Percentiles rank a stretch among this genome's conserved stretches.
Evolutionary conservation across 495 filamentous ascomycete genomes (phyloP).

Genomic region (Pseudoneurospora amorphoporcata): DNA sequence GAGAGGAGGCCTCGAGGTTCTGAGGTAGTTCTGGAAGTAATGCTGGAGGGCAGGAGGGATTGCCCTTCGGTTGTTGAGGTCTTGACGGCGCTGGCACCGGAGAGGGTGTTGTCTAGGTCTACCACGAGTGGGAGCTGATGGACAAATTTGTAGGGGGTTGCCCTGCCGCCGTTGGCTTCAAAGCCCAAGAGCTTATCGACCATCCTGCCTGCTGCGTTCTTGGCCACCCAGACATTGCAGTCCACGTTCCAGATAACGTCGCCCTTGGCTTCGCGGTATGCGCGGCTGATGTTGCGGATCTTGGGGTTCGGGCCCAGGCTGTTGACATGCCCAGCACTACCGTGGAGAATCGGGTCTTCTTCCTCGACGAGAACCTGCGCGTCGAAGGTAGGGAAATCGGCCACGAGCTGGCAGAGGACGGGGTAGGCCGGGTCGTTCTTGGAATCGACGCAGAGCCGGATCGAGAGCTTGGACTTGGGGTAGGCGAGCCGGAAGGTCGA

Average conservation of each 20-base stretch:
- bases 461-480: conserved; percentile 62
- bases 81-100: conserved; percentile 13
- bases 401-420: conserved; percentile 56
- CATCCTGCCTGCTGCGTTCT: conserved; percentile 71
- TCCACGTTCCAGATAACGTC: conserved; percentile 94
- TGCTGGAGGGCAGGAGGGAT: conserved; percentile 5
- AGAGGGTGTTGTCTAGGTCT: conserved; percentile 42
- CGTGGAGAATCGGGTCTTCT: conserved; percentile 67
- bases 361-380: conserved; percentile 72
- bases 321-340: conserved; percentile 36
- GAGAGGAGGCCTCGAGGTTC: conserved; percentile 4
- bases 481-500: conserved; percentile 81
- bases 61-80: not conserved
- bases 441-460: conserved; percentile 73
- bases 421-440: conserved; percentile 71
- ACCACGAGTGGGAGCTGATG: conserved; percentile 87
- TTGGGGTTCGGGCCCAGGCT: conserved; percentile 92
- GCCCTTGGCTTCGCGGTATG: conserved; percentile 85
- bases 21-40: not conserved
- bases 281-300: conserved; percentile 92
- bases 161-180: conserved; percentile 23
- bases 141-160: conserved; percentile 78
- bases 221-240: conserved; percentile 90
- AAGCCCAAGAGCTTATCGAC: conserved; percentile 75
- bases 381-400: conserved; percentile 64